Evolutionary conservation across 208 protist genomes (phyloP), one percentile per base, ranked within the genome.

Genomic region (Leishmania guyanensis): DNA sequence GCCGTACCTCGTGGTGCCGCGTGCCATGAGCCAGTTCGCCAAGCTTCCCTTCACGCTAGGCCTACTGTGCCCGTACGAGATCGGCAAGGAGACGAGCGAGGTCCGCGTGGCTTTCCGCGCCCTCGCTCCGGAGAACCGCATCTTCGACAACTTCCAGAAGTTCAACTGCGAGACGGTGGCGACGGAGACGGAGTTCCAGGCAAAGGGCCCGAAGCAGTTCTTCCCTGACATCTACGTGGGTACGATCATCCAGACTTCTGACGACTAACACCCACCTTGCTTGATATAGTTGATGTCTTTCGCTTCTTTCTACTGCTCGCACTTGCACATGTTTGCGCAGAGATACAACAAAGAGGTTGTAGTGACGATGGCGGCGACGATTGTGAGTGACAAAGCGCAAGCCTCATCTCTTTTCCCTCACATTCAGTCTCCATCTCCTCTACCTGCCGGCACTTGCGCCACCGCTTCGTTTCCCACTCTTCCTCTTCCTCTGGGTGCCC

Each of bases 161-260:
- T 93, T 94, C 77, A 90, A 92, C 79, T 87, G 79, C 76, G 82
- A 87, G 60, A 91, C 88, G 22, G 79, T 93, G 48, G 78, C 91
- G 0, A 91, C 86, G 36, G 85, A 96, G 75, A 89, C 90, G 64
- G 91, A 96, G 86, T 96, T 93, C 80, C 93, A 96, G 84, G 89
- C 86, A 56, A 86, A 86, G 46, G 70, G 79, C n/a, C 85, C 86
- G 6, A 90, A 88, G 66, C 89, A 94, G 81, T 96, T 96, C 80
- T 96, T 96, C 86, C 93, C 91, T 17, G 93, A 94, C 79, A 91
- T 96, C 64, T 96, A 94, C 83, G 84, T 90, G 48, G 93, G 93
- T 54, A 92, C 93, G 50, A 87, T 92, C 78, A 84, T 96, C 60
- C 89, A 94, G 73, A 91, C 86, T 1, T 90, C 88, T 54, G 83